Conservation (phyloP, 2,329 filamentous ascomycete species). For the Scortechinia acanthostroma region DNA sequence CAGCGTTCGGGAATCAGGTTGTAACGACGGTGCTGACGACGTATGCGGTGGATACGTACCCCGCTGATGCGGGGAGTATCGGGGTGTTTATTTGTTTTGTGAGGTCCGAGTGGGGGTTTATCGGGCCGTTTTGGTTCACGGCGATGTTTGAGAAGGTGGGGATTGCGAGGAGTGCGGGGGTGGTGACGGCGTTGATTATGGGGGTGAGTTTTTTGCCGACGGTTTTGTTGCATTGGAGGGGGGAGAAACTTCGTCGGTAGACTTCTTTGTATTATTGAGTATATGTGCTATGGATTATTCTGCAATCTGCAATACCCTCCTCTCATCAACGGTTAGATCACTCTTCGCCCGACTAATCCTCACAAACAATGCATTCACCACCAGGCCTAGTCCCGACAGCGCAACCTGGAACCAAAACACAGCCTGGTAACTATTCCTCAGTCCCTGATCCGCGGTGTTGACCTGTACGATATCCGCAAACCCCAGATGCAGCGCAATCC, state of each 20-base stretch:
- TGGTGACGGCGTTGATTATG: neutral
- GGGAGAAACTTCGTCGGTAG: no score
- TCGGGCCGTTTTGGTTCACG: conserved; percentile 23
- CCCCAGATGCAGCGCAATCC: conserved; percentile 66
- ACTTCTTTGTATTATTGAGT: no score
- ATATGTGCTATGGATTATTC: no score
- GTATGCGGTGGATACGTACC: conserved; percentile 50
- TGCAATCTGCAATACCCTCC: conserved; percentile 14
- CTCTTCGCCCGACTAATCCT: conserved; percentile 43
- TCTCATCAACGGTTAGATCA: conserved; percentile 49
- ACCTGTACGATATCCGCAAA: conserved; percentile 57
- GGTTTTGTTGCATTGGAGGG: neutral
- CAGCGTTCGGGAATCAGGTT: conserved; percentile 48
- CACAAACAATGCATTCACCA: conserved; percentile 41
- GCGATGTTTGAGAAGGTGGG: neutral
- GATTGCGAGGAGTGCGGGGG: neutral
- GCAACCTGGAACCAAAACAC: conserved; percentile 63
- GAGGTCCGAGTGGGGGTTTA: conserved; percentile 43
- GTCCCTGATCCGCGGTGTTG: conserved; percentile 34
- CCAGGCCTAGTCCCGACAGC: conserved; percentile 38
- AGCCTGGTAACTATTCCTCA: conserved; percentile 48
- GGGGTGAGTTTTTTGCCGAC: neutral
- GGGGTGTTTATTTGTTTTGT: conserved; percentile 52
- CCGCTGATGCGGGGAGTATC: conserved; percentile 39
- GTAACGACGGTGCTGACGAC: conserved; percentile 53